A percentile compares a stretch with the other conserved stretches of the same genome.
Conservation (phyloP, 306 rosid species). For the Castanopsis chinensis region DNA sequence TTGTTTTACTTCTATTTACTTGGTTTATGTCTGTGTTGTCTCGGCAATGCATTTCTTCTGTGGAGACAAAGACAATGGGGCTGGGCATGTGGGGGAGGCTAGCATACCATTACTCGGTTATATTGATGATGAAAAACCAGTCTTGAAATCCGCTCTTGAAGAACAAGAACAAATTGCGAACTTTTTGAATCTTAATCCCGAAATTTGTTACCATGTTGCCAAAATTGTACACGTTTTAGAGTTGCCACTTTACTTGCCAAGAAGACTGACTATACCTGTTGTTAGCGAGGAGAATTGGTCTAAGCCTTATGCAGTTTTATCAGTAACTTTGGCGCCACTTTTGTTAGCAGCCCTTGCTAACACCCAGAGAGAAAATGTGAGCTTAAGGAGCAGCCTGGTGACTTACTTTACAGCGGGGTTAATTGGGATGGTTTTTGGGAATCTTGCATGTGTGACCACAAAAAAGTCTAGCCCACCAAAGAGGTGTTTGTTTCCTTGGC, state of each 20-base stretch:
- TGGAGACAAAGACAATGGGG: slow-evolving; percentile 6
- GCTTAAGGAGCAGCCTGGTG: slow-evolving; percentile 23
- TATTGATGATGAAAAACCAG: slow-evolving; percentile 36
- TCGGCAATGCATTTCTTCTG: slow-evolving; percentile 48
- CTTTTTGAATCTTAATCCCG: neutral
- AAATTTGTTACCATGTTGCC: slow-evolving; percentile 4
- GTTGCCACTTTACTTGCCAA: slow-evolving; percentile 71
- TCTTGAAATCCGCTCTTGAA: slow-evolving; percentile 17
- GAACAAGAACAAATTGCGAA: slow-evolving; percentile 5
- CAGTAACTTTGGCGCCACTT: slow-evolving; percentile 70
- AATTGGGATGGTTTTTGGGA: slow-evolving; percentile 53
- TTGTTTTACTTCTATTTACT: slow-evolving; percentile 52
- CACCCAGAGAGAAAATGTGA: slow-evolving; percentile 30
- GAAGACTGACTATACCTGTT: slow-evolving; percentile 72
- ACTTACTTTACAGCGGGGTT: slow-evolving; percentile 34
- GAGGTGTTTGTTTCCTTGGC: slow-evolving; percentile 59
- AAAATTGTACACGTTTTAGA: slow-evolving; percentile 34
- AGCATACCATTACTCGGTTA: slow-evolving; percentile 42
- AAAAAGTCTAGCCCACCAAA: slow-evolving; percentile 57
- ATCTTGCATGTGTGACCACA: slow-evolving; percentile 47
- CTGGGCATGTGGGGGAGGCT: slow-evolving; percentile 7
- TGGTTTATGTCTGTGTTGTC: slow-evolving; percentile 60
- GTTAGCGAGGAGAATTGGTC: slow-evolving; percentile 76
- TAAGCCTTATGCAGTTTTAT: slow-evolving; percentile 60
- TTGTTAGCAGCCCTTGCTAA: slow-evolving; percentile 44